Evolutionary conservation across 345 rosid species (phyloP).

Genomic region (Citrus medica): DNA sequence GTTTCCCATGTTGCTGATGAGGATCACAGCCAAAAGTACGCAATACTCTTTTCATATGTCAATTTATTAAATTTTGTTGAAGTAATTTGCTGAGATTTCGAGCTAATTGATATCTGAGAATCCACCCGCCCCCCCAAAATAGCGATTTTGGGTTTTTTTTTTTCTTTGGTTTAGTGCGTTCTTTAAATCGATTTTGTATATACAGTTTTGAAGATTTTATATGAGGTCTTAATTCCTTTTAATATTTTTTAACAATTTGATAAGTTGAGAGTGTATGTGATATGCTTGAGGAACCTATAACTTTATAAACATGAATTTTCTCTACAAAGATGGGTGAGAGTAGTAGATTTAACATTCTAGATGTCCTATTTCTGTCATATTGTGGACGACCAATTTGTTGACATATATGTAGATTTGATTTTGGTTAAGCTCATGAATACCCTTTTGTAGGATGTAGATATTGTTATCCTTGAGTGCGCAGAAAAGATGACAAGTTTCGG

Average conservation of each 20-base stretch:
- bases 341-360: neutral
- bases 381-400: neutral
- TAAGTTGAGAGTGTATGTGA: neutral
- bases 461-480: neutral
- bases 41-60: neutral
- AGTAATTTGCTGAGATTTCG: neutral
- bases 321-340: neutral
- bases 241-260: neutral
- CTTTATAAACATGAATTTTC: neutral
- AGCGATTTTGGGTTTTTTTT: neutral
- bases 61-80: neutral
- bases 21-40: slow-evolving; percentile 46
- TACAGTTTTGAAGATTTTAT: neutral
- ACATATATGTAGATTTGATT: neutral
- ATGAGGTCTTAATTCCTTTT: neutral
- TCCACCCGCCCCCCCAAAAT: neutral
- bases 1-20: slow-evolving; percentile 41
- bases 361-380: neutral
- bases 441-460: neutral
- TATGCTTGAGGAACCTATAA: neutral
- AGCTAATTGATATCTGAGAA: neutral
- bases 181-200: neutral
- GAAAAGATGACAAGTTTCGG: neutral
- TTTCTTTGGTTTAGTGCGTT: neutral
- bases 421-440: neutral